Base-by-base conservation (phyloP, 129 eudicot genomes). In the Deinandra increscens region DNA sequence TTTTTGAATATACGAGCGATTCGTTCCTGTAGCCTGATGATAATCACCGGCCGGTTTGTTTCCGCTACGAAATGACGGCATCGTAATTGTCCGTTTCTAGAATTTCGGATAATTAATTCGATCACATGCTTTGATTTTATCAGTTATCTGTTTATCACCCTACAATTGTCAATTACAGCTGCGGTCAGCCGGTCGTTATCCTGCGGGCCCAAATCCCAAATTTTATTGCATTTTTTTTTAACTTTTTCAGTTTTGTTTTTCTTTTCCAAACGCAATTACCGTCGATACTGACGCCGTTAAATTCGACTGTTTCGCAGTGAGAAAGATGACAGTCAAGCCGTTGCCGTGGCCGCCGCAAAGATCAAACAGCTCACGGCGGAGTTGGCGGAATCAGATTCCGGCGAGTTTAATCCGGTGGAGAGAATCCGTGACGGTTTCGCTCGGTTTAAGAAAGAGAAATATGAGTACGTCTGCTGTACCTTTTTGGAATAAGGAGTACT, bases 371-470 rank as follows among this genome's bases (percentile, higher is more conserved):
- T 93, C 13, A 93, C 95, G 70, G 88, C 87, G 12, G 98, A 93
- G 80, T 55, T 93, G 85, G 81, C 70, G 75, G 96, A 74, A 0
- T 64, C 67, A 20, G 70, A 68, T 0, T 56, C 54, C 34, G 74
- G 74, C 1, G 49, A n/a, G 54, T 83, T 84, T 55, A 83, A 88
- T 44, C 82, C 98, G 81, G 84, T 74, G n/a, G 76, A 78, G 61
- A 81, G 91, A 80, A 80, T 93, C 64, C 78, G 75, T 43, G 36
- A 82, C 75, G 98, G 98, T 5, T 93, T 93, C 41, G 68, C 80
- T 20, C 91, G 79, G 15, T 93, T 93, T 83, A 93, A 89, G 85
- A 85, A 78, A 42, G 96, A 89, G 68, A 93, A 86, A 78, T 93
- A 80, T 46, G 87, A 84, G 98, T 93, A 85, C 75, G 97, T 84